phyloP scores from a whole-genome alignment of 306 rosid genomes.

The Luffa acutangula region DNA sequence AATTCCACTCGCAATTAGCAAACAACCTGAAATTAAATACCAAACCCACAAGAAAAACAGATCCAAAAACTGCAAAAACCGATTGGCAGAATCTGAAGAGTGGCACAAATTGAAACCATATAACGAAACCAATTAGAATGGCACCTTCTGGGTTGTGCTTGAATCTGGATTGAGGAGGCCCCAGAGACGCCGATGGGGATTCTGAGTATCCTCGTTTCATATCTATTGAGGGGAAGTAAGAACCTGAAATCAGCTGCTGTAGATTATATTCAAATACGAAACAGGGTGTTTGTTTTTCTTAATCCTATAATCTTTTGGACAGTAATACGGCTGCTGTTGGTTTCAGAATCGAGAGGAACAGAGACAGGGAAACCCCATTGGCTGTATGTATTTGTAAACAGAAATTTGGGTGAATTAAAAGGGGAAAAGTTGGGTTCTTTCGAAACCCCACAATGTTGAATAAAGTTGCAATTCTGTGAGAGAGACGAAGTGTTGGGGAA shows the following conservation, averaged over 20 bases:
- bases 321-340: background rate
- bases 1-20: background rate
- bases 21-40: constrained; percentile 7
- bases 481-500: too few relatives aligned
- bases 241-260: background rate
- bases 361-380: background rate
- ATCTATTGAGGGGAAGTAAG: constrained; percentile 5
- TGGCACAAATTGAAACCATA: constrained; percentile 12
- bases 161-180: constrained; percentile 76
- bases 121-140: constrained; percentile 13
- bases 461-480: background rate
- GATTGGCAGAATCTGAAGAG: background rate
- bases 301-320: background rate
- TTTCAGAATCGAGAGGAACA: background rate
- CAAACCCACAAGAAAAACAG: constrained; percentile 11
- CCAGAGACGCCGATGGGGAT: constrained; percentile 57
- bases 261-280: background rate
- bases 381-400: background rate
- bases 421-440: background rate
- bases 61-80: constrained; percentile 25
- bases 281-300: background rate
- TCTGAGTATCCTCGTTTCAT: constrained; percentile 87
- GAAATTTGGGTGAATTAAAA: background rate
- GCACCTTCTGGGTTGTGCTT: constrained; percentile 73
- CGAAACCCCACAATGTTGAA: background rate